Base-by-base conservation (phyloP, 2,329 filamentous ascomycete species). In the Sporothrix sp. region DNA sequence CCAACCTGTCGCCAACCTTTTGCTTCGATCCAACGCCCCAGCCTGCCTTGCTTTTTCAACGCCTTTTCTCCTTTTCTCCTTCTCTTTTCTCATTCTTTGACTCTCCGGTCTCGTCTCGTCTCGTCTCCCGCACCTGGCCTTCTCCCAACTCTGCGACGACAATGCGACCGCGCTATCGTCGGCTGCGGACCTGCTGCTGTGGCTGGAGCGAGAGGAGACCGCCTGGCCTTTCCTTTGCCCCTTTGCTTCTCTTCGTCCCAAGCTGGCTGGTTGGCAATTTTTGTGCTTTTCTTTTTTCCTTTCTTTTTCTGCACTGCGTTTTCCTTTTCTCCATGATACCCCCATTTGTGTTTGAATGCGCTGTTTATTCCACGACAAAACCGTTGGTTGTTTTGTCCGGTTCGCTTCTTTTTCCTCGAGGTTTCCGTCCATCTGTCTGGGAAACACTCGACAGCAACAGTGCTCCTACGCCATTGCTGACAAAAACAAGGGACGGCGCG, bases 401-500 rank as follows among this genome's bases (percentile, higher is more conserved):
- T 36, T 30, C 43, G 43, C 43, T 45, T 43, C 23, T 40, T 40
- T 40, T 27, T 23, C 16, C 20, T 38, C 36, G 20, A 38, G 36
- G 20, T 38, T 20, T 38, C 36, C 36, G 18, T 20, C 20, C 4
- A 16, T 20, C 18, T 25, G 7, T 10, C 13, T 25, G 48, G 46
- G 56, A 57, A 51, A 51, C 58, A 61, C 68, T 75, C 71, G 72
- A 45, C 71, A 68, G 65, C 71, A 72, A 76, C 65, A 76, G 75
- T 76, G 73, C 73, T 68, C 46, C 53, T 68, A 66, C 73, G 73
- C 73, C 75, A 76, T 76, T 70, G 72, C 64, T 57, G 54, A 50
- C 39, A 66, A 52, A 60, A 39, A 45, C 27, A 53, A 48, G 38
- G 66, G 53, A 60, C 65, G 70, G 61, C 69, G 73, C 71, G 68